Evolutionary conservation across 768 basidiomycete genomes (phyloP).

Genomic region (Astraeus odoratus): DNA sequence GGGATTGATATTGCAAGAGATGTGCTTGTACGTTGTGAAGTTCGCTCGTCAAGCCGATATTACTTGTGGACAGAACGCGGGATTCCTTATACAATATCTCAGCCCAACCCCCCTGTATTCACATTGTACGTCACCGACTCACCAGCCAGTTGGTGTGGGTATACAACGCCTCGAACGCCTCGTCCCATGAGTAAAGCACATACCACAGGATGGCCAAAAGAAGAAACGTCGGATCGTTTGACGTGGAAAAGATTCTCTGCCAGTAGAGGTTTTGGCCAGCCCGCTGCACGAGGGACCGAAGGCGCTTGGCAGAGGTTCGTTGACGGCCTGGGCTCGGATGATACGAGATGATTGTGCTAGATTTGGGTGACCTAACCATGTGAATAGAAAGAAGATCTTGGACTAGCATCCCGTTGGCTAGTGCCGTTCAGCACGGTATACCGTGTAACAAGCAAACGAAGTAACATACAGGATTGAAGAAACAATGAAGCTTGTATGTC

Average conservation of each 20-base stretch:
- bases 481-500: constrained; percentile 39
- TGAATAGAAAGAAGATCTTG: constrained; percentile 43
- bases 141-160: constrained; percentile 27
- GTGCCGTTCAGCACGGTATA: neutral
- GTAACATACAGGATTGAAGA: constrained; percentile 23
- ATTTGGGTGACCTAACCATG: constrained; percentile 29
- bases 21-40: constrained; percentile 53
- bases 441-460: neutral
- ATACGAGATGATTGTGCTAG: constrained; percentile 10
- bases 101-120: no score
- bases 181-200: constrained; percentile 50
- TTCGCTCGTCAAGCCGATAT: constrained; percentile 40
- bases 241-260: constrained; percentile 2
- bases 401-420: constrained; percentile 6
- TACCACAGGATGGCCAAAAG: constrained; percentile 45
- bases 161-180: constrained; percentile 41
- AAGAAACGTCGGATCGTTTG: constrained; percentile 42
- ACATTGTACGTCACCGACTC: no score
- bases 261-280: constrained; percentile 6
- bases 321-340: constrained; percentile 1
- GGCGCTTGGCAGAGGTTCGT: constrained; percentile 1
- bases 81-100: constrained; percentile 36
- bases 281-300: constrained; percentile 7
- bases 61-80: constrained; percentile 29
- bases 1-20: constrained; percentile 46